phyloP scores from a whole-genome alignment of 2,329 filamentous ascomycete genomes.

The Epichloe bromicola region DNA sequence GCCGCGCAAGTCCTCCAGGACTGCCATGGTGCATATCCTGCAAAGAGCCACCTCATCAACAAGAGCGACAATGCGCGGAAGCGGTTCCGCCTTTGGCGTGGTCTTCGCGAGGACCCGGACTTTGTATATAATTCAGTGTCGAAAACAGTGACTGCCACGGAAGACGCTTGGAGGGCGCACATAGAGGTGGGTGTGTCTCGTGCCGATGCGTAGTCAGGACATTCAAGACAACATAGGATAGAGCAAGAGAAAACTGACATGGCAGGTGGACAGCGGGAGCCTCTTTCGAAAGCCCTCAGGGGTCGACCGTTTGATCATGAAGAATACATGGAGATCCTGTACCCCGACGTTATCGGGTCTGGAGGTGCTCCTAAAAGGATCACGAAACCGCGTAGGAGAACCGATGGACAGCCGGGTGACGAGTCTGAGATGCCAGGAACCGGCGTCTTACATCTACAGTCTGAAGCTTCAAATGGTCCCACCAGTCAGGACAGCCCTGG shows the following conservation, averaged over 20 bases:
- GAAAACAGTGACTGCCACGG: conserved; percentile 39
- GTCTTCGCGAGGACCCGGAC: conserved; percentile 42
- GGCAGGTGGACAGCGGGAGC: conserved; percentile 34
- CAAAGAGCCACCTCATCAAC: conserved; percentile 49
- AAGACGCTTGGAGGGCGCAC: conserved; percentile 44
- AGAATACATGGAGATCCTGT: conserved; percentile 46
- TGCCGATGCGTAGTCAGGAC: neutral
- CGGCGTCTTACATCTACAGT: conserved; percentile 31
- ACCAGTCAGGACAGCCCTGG: conserved; percentile 14
- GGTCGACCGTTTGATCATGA: conserved; percentile 48
- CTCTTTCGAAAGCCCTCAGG: conserved; percentile 41
- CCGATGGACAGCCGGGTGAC: conserved; percentile 31
- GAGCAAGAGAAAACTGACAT: neutral
- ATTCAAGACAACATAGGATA: conserved; percentile 2
- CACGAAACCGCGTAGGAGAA: conserved; percentile 39
- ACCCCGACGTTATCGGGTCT: conserved; percentile 46
- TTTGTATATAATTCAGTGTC: conserved; percentile 40
- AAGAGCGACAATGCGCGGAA: conserved; percentile 52
- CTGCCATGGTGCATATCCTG: conserved; percentile 42
- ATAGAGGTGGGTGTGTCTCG: conserved; percentile 34
- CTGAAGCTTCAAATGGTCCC: conserved; percentile 18
- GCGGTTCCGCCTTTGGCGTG: conserved; percentile 48
- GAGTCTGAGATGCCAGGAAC: conserved; percentile 36
- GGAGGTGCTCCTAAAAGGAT: conserved; percentile 44
- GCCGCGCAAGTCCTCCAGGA: conserved; percentile 41